phyloP scores from a whole-genome alignment of 805 yeast genomes.

The Saturnispora kantuleensis region DNA sequence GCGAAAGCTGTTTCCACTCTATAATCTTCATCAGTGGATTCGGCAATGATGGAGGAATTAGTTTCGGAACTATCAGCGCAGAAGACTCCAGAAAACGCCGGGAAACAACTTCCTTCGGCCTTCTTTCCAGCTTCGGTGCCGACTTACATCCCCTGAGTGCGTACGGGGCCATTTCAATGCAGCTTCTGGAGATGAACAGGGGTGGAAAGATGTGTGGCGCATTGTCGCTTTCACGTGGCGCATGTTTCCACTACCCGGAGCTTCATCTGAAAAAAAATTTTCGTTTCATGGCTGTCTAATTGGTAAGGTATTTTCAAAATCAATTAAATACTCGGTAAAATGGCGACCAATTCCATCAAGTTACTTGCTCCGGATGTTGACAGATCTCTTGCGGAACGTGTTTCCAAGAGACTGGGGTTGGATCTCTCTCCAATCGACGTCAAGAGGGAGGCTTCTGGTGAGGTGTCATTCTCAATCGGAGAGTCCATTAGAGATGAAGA shows the following conservation, averaged over 20 bases:
- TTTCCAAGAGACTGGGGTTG: conserved; percentile 47
- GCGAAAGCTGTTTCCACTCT: conserved; percentile 5
- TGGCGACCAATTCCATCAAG: conserved; percentile 69
- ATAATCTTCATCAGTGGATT: conserved; percentile 5
- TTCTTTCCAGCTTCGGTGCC: neutral
- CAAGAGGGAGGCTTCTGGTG: conserved; percentile 61
- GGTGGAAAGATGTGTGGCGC: no score
- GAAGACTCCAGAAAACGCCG: neutral
- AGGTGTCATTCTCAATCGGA: conserved; percentile 66
- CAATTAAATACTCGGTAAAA: conserved; percentile 15
- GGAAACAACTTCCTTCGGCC: neutral
- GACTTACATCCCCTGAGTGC: conserved; percentile 3
- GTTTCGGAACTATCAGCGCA: neutral
- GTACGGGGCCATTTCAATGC: neutral
- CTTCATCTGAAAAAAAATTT: neutral
- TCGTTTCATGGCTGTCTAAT: no score
- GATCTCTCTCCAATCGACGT: conserved; percentile 52
- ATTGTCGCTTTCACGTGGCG: neutral
- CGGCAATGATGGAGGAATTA: conserved; percentile 5
- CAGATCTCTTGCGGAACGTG: conserved; percentile 60
- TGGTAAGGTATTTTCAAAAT: no score
- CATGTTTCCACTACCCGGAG: neutral
- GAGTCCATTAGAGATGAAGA: conserved; percentile 84
- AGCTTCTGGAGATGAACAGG: neutral
- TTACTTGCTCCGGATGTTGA: conserved; percentile 60